Base-by-base conservation (phyloP, 192 early-diverging fungal genomes). In the Podila horticola region DNA sequence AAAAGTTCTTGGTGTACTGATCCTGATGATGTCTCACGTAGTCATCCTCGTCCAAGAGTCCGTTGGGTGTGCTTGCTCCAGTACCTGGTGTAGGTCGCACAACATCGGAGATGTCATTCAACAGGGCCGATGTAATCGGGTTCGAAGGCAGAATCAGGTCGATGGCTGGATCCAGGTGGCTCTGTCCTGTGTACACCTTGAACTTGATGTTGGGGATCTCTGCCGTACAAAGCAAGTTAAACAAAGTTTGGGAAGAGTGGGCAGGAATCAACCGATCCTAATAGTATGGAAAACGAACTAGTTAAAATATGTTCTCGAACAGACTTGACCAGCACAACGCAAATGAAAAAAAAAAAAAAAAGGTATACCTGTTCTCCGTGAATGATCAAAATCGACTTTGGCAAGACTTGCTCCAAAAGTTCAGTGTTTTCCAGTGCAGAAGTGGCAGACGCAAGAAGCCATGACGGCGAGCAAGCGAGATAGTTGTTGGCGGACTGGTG, bases 161-260 rank as follows among this genome's bases (percentile, higher is more conserved):
- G 60, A 81, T 81, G 6, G 77, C 77, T 6, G 77, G 77, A 31
- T 81, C 77, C 52, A 81, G 45, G 38, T 81, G 70, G 8, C 66
- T 60, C 58, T 73, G 77, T 11, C 77, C 77, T 12, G 70, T 81
- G 36, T 81, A 81, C 22, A 81, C 38, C 71, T 81, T 81, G 62
- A 69, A 81, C 58, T 81, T 81, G 71, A 69, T 81, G 49, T 81
- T 81, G 15, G 70, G 71, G 60, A 81, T 81, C 66, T 81, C 77
- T 26, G 77, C 77, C 34, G 70, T 26, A 26, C 77, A 81, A 5
- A 81, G 71, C 31, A 81, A 29, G 51, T 64, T 64, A 57, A 81
- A 81, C 26, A 81, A 28, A 0, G 77, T 81, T 20, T 72, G 66
- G 7, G 77, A 81, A 5, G 77, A 81, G 34, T 73, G 71, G 0